phyloP scores from a whole-genome alignment of 176 grass and related monocot genomes.

The Avena sativa region DNA sequence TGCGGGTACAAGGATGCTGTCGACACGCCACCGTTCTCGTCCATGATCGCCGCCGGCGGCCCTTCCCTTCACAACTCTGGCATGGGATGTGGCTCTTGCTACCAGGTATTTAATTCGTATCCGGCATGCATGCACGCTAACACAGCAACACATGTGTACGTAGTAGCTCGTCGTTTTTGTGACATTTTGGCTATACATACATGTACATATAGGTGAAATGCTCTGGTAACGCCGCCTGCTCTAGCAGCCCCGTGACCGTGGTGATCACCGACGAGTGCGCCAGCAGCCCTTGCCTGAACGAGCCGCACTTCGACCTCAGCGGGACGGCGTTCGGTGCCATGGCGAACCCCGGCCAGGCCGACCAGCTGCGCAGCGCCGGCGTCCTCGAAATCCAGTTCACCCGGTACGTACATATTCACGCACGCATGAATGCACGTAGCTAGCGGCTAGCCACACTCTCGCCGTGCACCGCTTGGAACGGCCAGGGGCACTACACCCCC shows the following conservation, averaged over 20 bases:
- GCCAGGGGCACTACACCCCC: background rate
- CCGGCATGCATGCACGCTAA: no score
- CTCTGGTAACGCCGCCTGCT: slow-evolving; percentile 55
- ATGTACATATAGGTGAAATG: slow-evolving; percentile 51
- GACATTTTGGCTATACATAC: background rate
- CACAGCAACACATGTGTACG: no score
- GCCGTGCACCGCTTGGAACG: background rate
- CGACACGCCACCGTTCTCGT: slow-evolving; percentile 54
- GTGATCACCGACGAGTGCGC: slow-evolving; percentile 70
- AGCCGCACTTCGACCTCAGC: slow-evolving; percentile 80
- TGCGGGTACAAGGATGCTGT: slow-evolving; percentile 74
- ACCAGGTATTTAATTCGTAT: slow-evolving; percentile 42
- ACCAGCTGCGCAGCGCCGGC: slow-evolving; percentile 64
- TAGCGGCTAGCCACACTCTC: background rate
- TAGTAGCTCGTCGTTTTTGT: background rate
- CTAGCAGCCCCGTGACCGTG: slow-evolving; percentile 52
- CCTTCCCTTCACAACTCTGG: slow-evolving; percentile 59
- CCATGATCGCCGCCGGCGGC: slow-evolving; percentile 68
- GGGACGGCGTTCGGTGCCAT: slow-evolving; percentile 73
- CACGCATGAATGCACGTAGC: background rate
- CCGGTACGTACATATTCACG: slow-evolving; percentile 33
- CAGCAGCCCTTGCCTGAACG: slow-evolving; percentile 45
- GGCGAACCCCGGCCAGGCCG: slow-evolving; percentile 52
- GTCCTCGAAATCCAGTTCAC: slow-evolving; percentile 57
- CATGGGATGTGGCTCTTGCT: slow-evolving; percentile 69